Base-by-base conservation (phyloP, 2,329 filamentous ascomycete species). In the Fusarium ambrosium region DNA sequence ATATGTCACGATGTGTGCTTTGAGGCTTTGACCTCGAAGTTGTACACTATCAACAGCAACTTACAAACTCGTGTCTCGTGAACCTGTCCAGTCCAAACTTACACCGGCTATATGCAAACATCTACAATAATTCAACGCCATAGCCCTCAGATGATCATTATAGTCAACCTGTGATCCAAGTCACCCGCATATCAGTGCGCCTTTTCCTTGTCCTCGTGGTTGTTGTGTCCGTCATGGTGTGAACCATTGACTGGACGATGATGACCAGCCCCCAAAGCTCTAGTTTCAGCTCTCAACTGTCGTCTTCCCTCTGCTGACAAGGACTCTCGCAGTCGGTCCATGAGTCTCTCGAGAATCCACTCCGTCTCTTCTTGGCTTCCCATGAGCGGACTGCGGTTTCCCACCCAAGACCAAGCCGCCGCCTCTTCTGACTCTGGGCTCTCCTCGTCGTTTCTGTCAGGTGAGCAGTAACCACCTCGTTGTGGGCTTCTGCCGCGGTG, bases 291-390 rank as follows among this genome's bases (percentile, higher is more conserved):
- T 14, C 43, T 72, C 13, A 67, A 16, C 43, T 79, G 66, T 6
- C 66, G 68, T 45, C 62, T 74, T 4, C 74, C 74, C 45, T 77
- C 77, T 6, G 53, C 34, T 6, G 78, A 72, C 13, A 84, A 66
- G 7, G 78, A 81, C 71, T 83, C 80, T 22, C 79, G 78, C 41
- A 95, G 83, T 68, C 84, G 88, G 62, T 86, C 85, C 70, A 88
- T 88, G 62, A 95, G 81, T 69, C 89, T 86, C 69, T 94, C 91
- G 45, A 95, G 81, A 39, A 95, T 90, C 93, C 93, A 95, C 79
- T 94, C 90, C 16, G 90, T 88, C 83, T 95, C 93, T 66, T 89
- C 89, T 78, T 91, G 88, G 58, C 87, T 87, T 4, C 92, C 89
- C 89, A 94, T 92, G 14, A 95, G 85, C 4, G 93, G 93, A 74